Conservation (phyloP, 1,139 yeast species). For the Hemisphaericaspora subhashii region DNA sequence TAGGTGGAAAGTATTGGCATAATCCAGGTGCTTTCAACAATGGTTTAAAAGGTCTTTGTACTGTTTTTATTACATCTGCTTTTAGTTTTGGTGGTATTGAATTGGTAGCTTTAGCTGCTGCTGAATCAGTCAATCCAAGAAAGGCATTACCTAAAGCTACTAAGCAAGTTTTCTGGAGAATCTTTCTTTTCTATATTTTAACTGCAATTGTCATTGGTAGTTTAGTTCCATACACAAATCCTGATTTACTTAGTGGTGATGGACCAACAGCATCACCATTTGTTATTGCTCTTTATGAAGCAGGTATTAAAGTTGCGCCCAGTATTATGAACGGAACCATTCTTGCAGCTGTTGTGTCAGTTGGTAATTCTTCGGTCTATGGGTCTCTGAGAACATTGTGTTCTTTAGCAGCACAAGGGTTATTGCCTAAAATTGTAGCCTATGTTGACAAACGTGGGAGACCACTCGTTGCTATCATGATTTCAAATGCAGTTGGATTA, state of each 20-base stretch:
- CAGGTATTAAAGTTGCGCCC: slow-evolving; percentile 42
- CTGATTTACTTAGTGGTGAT: slow-evolving; percentile 33
- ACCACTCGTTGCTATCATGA: slow-evolving; percentile 52
- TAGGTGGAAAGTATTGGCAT: slow-evolving; percentile 43
- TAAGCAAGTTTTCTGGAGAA: slow-evolving; percentile 74
- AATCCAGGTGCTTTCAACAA: slow-evolving; percentile 50
- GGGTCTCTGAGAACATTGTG: slow-evolving; percentile 57
- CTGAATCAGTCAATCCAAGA: slow-evolving; percentile 75
- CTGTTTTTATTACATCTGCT: slow-evolving; percentile 84
- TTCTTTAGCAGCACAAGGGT: slow-evolving; percentile 53
- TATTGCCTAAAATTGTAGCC: slow-evolving; percentile 44
- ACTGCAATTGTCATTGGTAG: slow-evolving; percentile 49
- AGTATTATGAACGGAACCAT: slow-evolving; percentile 57
- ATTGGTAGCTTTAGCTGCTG: slow-evolving; percentile 77
- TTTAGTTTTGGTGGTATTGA: slow-evolving; percentile 68
- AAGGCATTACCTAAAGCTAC: slow-evolving; percentile 71
- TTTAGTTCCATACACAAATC: slow-evolving; percentile 43
- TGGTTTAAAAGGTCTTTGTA: slow-evolving; percentile 76
- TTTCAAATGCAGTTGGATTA: slow-evolving; percentile 55
- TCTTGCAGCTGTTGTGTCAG: slow-evolving; percentile 50
- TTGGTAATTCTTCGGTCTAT: slow-evolving; percentile 56
- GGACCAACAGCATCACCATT: slow-evolving; percentile 41
- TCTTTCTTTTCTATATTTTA: slow-evolving; percentile 55
- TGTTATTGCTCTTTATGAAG: slow-evolving; percentile 40
- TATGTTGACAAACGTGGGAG: slow-evolving; percentile 59